Evolutionary conservation across 225 moss, liverwort and hornwort genomes (phyloP), one percentile per base, ranked within the genome.

Genomic region (Straminergon stramineum): DNA sequence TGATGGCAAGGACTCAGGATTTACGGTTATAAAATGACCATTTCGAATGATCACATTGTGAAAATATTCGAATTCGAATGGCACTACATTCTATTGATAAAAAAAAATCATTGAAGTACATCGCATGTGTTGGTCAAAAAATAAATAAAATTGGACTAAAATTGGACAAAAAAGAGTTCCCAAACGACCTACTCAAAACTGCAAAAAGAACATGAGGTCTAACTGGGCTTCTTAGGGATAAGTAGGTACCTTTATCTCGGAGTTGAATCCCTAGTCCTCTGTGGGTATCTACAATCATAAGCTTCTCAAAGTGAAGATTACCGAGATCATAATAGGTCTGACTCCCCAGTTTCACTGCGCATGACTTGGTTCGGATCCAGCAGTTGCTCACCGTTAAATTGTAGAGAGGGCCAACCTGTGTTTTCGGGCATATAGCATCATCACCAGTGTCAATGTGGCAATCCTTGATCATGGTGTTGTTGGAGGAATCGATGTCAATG

Each of bases 301-400:
- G 95, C 43, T 92, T 89, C 90, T 97, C 95, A 62, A 99, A 96
- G 88, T 92, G 96, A 48, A 99, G 92, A 79, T 93, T 93, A 75
- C 87, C 88, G 57, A 99, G 91, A 66, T 96, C 93, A 58, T 90
- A 93, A 41, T 21, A 61, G 52, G 96, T 92, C 48, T 74, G 84
- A 83, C 98, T 99, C 32, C 97, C 98, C 79, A 99, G 67, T 88
- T 99, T 97, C 78, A 99, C 94, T 62, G 95, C 98, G 28, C 93
- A 95, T n/a, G 98, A 99, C 86, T 99, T 97, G 28, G 96, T 96
- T 87, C 98, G 83, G 88, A 99, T 97, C 97, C 96, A 96, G 90
- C 94, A 96, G 84, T 96, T 95, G 66, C 93, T 87, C 53, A 96
- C 97, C 5, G 96, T 96, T 31, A 98, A 83, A 89, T 97, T 96